Conservation (phyloP, 257 asterid genomes). For the Avicennia marina region DNA sequence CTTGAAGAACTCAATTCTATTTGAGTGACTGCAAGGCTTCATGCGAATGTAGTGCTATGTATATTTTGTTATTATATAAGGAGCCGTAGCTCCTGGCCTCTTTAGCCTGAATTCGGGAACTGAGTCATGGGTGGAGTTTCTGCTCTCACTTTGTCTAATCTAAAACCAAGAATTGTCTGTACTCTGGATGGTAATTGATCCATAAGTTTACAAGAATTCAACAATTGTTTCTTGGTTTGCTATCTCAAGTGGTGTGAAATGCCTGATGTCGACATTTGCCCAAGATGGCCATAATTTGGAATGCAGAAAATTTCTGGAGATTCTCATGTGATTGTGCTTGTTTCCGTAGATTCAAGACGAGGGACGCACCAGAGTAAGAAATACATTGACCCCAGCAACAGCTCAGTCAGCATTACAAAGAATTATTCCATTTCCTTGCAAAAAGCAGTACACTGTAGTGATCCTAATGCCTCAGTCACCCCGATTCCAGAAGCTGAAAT, state of each 20-base stretch:
- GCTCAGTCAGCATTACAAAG: conserved; percentile 72
- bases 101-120: background rate
- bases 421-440: conserved; percentile 83
- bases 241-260: too few relatives aligned
- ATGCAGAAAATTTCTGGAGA: background rate
- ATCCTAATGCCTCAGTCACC: conserved; percentile 91
- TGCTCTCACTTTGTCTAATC: too few relatives aligned
- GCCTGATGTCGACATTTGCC: background rate
- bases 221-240: background rate
- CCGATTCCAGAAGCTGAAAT: conserved; percentile 41
- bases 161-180: too few relatives aligned
- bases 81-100: background rate
- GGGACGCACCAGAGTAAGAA: conserved; percentile 64
- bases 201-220: too few relatives aligned
- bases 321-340: conserved; percentile 11
- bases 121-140: too few relatives aligned
- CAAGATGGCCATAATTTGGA: background rate
- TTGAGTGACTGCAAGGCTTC: background rate
- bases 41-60: background rate
- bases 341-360: conserved; percentile 67
- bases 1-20: too few relatives aligned
- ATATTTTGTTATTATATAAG: background rate
- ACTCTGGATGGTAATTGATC: too few relatives aligned
- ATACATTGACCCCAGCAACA: conserved; percentile 53
- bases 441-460: conserved; percentile 81